Evolutionary conservation across 768 basidiomycete genomes (phyloP), one percentile per base, ranked within the genome.

Genomic region (Pisolithus microcarpus): DNA sequence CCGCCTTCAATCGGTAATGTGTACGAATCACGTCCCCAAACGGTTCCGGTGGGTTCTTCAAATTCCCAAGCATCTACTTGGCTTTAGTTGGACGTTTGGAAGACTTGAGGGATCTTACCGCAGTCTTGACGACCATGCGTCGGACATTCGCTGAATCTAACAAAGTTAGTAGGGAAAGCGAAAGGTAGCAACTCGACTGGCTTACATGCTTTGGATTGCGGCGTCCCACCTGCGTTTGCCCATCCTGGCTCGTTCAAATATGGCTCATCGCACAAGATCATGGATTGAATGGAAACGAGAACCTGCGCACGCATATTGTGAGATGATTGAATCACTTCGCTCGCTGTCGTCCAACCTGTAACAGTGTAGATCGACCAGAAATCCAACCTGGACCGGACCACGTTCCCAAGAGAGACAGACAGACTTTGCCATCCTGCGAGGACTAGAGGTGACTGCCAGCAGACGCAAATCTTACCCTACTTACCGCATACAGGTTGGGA

Each of bases 311-410:
- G 46, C 15, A 46, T 51, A 34, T 2, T 15, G 26, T 21, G 48
- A 52, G 40, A 48, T 49, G 19, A 47, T 13, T 15, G 18, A 24
- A 13, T n/a, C 10, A 16, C 23, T 24, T 21, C n/a, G 38, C 2
- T 23, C 28, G 49, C 13, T 43, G 28, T 1, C 39, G 30, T 61
- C 73, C 39, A 44, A 81, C 89, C 73, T 95, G 93, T 4, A 95
- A 75, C 45, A 97, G 69, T 5, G 93, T 96, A 7, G 90, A 93
- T 63, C 83, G 86, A 21, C 94, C 93, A 3, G 91, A 62, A 40
- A 93, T 77, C 94, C 93, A 96, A 21, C 94, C 94, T 21, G 94
- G 94, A 1, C 94, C 93, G 16, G 72, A 65, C 94, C 94, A 96
- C 11, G 94, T 96, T 28, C 93, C 93, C 21, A 96, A 75, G 16